Conservation (phyloP, 2,329 filamentous ascomycete genomes). For the Ceratocystis alfenasii region DNA sequence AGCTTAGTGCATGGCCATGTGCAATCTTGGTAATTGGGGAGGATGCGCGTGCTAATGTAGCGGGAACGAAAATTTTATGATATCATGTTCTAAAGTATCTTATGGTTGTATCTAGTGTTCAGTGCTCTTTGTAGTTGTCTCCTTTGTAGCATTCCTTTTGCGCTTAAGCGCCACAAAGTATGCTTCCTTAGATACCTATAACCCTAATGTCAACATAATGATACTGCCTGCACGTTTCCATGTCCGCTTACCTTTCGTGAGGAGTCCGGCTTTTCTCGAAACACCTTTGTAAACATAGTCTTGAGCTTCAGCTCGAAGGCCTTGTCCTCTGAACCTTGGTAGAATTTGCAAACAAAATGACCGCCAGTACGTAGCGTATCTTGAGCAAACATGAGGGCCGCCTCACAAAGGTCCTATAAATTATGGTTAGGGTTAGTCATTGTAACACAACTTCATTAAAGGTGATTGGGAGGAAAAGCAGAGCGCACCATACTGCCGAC, state of each 20-base stretch:
- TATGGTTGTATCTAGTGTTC: neutral
- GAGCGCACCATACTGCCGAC: slow-evolving; percentile 77
- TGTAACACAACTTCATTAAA: neutral
- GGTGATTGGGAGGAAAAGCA: neutral
- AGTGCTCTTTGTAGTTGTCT: slow-evolving; percentile 9
- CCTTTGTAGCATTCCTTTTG: slow-evolving; percentile 33
- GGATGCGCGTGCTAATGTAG: neutral
- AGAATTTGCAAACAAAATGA: slow-evolving; percentile 96
- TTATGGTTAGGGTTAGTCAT: neutral
- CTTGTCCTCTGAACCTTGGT: slow-evolving; percentile 81
- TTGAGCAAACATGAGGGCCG: slow-evolving; percentile 68
- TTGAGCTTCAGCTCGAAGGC: slow-evolving; percentile 61
- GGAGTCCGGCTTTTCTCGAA: slow-evolving; percentile 81
- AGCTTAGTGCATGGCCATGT: slow-evolving; percentile 6
- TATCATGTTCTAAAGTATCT: neutral
- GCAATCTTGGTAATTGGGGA: neutral
- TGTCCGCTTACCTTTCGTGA: slow-evolving; percentile 59
- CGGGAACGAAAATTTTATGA: neutral
- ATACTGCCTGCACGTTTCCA: neutral
- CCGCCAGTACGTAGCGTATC: slow-evolving; percentile 73
- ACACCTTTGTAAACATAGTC: slow-evolving; percentile 65
- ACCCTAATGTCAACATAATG: slow-evolving; percentile 16
- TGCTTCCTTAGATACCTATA: slow-evolving; percentile 67
- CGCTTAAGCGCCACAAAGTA: slow-evolving; percentile 73
- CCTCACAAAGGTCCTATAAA: slow-evolving; percentile 70